These are phyloP conservation scores for Seiridium unicorne DNA, from an alignment of 2,329 filamentous ascomycete genomes.

Conservation along the genomic window DNA sequence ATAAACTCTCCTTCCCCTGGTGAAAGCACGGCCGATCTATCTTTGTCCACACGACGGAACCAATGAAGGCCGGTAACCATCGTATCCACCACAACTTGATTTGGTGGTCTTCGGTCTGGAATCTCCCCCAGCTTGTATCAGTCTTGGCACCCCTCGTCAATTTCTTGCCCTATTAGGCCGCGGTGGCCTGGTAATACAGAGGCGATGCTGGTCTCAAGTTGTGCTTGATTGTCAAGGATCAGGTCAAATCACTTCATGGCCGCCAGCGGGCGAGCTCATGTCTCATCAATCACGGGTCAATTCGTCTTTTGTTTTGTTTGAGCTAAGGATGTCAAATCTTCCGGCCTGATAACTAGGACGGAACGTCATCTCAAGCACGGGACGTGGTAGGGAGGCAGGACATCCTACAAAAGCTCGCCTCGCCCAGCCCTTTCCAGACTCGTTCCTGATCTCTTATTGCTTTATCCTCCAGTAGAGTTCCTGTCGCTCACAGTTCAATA, in stretches of 20 bases:
- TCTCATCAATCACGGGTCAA: background rate
- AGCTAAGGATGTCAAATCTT: background rate
- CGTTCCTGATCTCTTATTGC: conserved; percentile 9
- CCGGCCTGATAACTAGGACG: background rate
- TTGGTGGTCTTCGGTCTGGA: background rate
- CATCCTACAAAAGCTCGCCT: conserved; percentile 15
- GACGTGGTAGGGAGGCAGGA: background rate
- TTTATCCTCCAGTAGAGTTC: conserved; percentile 21
- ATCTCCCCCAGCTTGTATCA: background rate
- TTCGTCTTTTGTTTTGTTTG: conserved; percentile 6
- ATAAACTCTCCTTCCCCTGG: conserved; percentile 4
- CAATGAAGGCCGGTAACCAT: background rate
- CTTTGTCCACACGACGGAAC: background rate
- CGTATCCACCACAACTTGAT: conserved; percentile 4
- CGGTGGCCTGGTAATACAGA: background rate
- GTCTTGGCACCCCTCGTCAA: conserved; percentile 2
- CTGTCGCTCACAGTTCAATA: conserved; percentile 19
- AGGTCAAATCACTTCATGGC: conserved; percentile 9
- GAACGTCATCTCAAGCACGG: background rate
- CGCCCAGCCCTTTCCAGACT: conserved; percentile 2
- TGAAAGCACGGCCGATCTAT: background rate
- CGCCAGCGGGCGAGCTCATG: background rate
- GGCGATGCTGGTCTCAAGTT: conserved; percentile 19
- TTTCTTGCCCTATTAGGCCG: conserved; percentile 6
- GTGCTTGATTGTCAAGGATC: conserved; percentile 20